Conservation (phyloP, 257 asterid species). For the Striga asiatica region DNA sequence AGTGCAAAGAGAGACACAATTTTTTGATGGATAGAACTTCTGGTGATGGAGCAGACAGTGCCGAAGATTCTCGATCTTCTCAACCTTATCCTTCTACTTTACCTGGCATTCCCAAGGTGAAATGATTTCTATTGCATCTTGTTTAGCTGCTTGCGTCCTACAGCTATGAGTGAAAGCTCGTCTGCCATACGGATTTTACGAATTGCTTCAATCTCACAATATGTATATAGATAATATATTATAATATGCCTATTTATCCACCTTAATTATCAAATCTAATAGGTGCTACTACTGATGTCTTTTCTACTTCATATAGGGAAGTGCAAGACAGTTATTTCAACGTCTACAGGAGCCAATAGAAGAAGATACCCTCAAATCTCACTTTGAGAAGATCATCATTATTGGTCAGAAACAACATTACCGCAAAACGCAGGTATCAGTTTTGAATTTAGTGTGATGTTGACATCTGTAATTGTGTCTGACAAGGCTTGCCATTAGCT, state of each 20-base stretch:
- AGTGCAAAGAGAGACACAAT: slow-evolving; percentile 88
- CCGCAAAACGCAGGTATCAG: slow-evolving; percentile 58
- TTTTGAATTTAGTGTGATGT: slow-evolving; percentile 8
- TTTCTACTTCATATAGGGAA: slow-evolving; percentile 54
- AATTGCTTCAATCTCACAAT: not conserved
- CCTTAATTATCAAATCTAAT: slow-evolving; percentile 9
- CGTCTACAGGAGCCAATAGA: slow-evolving; percentile 94
- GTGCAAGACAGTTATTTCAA: slow-evolving; percentile 94
- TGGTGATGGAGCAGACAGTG: slow-evolving; percentile 95
- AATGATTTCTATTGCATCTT: slow-evolving; percentile 6
- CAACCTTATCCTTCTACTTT: slow-evolving; percentile 86
- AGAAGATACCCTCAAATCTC: slow-evolving; percentile 84
- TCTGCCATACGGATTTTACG: not conserved
- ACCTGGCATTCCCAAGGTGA: slow-evolving; percentile 96
- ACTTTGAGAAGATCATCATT: slow-evolving; percentile 74
- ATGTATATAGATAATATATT: not conserved
- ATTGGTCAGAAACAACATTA: slow-evolving; percentile 51
- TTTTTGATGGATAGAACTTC: slow-evolving; percentile 61
- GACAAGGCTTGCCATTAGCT: not conserved
- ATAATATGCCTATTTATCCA: not conserved
- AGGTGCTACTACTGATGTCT: slow-evolving; percentile 9
- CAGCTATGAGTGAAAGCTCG: no score
- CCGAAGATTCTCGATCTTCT: slow-evolving; percentile 93
- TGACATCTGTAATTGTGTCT: slow-evolving; percentile 4
- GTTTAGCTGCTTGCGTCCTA: no score